A percentile compares a stretch with the other conserved stretches of the same genome.
These are phyloP conservation scores for Lichtheimia hyalospora DNA, from an alignment of 371 early-diverging fungal species.

Conservation along the genomic window DNA sequence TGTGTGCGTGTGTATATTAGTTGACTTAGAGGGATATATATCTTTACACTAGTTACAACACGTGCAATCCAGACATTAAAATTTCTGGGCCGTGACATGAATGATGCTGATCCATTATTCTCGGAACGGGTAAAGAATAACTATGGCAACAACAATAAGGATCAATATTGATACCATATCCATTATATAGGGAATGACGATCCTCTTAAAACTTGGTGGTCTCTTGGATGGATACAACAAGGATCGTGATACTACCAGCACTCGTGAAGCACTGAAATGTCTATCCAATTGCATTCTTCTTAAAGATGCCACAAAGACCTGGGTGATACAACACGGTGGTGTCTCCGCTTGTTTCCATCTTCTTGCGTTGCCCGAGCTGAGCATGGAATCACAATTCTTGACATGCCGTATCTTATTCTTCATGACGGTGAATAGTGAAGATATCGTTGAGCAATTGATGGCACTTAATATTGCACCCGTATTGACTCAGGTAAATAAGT, in stretches of 20 bases:
- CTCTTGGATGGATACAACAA: constrained; percentile 4
- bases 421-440: constrained; percentile 50
- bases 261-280: constrained; percentile 59
- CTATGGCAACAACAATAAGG: background rate
- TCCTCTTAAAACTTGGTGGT: constrained; percentile 25
- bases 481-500: constrained; percentile 39
- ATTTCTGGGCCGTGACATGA: constrained; percentile 5
- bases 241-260: constrained; percentile 21
- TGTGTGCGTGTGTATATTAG: no score
- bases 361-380: constrained; percentile 33
- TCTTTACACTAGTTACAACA: constrained; percentile 4
- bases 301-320: constrained; percentile 36
- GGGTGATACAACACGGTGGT: constrained; percentile 43
- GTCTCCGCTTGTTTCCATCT: constrained; percentile 32
- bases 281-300: constrained; percentile 59
- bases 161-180: background rate
- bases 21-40: no score
- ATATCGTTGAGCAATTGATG: constrained; percentile 43
- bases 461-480: constrained; percentile 37
- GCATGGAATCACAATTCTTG: constrained; percentile 57
- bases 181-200: constrained; percentile 28
- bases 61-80: constrained; percentile 9
- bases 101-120: constrained; percentile 7
- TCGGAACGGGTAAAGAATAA: constrained; percentile 1
- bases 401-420: constrained; percentile 57